Evolutionary conservation across 768 basidiomycete genomes (phyloP).

Genomic region (Lactarius hatsudake): DNA sequence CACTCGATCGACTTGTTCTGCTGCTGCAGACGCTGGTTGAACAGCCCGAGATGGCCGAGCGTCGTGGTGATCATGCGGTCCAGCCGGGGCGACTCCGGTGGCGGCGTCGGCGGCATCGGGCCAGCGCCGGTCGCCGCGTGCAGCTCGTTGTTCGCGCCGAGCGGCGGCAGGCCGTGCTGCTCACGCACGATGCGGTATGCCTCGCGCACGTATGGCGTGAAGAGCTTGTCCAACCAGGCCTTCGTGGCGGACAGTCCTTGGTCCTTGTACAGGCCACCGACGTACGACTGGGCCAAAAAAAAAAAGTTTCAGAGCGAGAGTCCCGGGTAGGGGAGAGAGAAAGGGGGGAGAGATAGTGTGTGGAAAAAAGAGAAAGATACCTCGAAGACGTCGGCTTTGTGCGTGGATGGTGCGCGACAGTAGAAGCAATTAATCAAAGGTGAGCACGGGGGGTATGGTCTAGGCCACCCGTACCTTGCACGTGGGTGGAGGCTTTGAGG

Average conservation of each 20-base stretch:
- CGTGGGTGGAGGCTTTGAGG: constrained; percentile 60
- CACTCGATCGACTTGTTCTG: constrained; percentile 60
- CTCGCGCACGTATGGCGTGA: constrained; percentile 57
- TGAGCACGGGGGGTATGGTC: neutral
- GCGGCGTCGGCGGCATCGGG: constrained; percentile 24
- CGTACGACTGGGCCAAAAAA: constrained; percentile 55
- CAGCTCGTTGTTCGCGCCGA: constrained; percentile 36
- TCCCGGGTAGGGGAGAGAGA: neutral
- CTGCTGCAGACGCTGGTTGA: constrained; percentile 76
- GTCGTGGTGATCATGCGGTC: constrained; percentile 30
- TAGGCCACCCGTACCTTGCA: constrained; percentile 57
- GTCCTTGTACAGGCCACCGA: constrained; percentile 75
- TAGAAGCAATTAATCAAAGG: neutral
- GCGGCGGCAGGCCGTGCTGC: constrained; percentile 60
- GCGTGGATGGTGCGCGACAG: constrained; percentile 13
- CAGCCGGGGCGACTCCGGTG: constrained; percentile 10
- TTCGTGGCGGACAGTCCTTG: constrained; percentile 57
- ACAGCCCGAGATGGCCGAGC: constrained; percentile 69
- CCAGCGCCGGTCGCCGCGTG: constrained; percentile 29
- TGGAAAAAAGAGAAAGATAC: constrained; percentile 36
- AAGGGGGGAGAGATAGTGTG: neutral
- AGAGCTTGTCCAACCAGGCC: constrained; percentile 59
- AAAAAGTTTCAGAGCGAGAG: constrained; percentile 1
- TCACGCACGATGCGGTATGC: constrained; percentile 63
- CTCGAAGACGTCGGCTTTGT: constrained; percentile 75